Base-by-base conservation (phyloP, 2,329 filamentous ascomycete genomes). In the Arthrinium puccinioides region DNA sequence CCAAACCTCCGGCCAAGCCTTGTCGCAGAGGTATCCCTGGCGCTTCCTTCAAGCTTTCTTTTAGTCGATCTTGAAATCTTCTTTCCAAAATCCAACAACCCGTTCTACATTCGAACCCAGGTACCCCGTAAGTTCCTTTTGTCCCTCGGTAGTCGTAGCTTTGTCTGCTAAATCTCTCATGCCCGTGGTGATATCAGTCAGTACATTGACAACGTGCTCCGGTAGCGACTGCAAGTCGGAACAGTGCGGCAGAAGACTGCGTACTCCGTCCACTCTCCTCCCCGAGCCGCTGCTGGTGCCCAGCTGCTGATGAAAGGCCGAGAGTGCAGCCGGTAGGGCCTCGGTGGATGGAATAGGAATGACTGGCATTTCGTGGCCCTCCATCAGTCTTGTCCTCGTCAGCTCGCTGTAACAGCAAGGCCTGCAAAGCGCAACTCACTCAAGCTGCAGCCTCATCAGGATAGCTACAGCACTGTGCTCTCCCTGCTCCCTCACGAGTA, bases 361-460 rank as follows among this genome's bases (percentile, higher is more conserved):
- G 24, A 72, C 47, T 5, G 65, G 62, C 7, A 69, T 46, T 10
- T 54, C 52, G 25, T 54, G 47, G 21, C 49, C 54, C 26, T 49
- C 45, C 11, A 61, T 32, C 15, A 67, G 52, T 6, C 64, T 67
- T 29, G 13, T 10, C 14, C 8, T 24, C 14, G 32, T 54, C 26
- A 50, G 43, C 25, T 40, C 19, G 10, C 5, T 11, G 16, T 6
- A 6, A 15, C 35, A n/a, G n/a, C n/a, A n/a, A n/a, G n/a, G n/a
- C 5, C 5, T 13, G n/a, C 23, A 25, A 7, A 11, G 15, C 29
- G 32, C 11, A 23, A 40, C 61, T 45, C 49, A 72, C 67, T 63
- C 51, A 33, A 66, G 53, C 36, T 76, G 69, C 24, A 76, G 50
- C 13, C 50, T 53, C 54, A 63, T 62, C 37, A 69, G 60, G 1